These are phyloP conservation scores for Exophiala sideris DNA, from an alignment of 2,329 filamentous ascomycete genomes.

Conservation along the genomic window DNA sequence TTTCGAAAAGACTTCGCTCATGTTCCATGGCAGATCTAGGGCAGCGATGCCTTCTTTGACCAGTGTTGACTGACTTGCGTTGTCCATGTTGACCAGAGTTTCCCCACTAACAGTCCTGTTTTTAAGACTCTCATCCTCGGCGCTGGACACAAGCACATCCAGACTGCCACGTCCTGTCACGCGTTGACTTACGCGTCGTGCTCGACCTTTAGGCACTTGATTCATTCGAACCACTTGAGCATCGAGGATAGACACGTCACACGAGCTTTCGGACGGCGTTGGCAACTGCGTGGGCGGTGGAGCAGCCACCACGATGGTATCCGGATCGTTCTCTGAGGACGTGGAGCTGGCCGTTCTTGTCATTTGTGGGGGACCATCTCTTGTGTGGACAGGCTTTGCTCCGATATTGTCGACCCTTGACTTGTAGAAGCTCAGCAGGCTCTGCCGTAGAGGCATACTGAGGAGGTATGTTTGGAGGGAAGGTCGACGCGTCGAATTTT, in stretches of 20 bases:
- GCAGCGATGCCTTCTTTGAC: conserved; percentile 41
- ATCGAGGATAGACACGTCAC: conserved; percentile 29
- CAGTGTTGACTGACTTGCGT: conserved; percentile 34
- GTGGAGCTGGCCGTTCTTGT: conserved; percentile 30
- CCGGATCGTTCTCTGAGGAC: conserved; percentile 17
- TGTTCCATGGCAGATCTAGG: conserved; percentile 36
- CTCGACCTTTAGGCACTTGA: conserved; percentile 20
- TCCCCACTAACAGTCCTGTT: conserved; percentile 32
- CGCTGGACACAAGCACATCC: conserved; percentile 31
- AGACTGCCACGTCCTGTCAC: conserved; percentile 9
- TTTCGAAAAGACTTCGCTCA: conserved; percentile 23
- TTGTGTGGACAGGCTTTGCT: background rate
- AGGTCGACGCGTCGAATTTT: conserved; percentile 15
- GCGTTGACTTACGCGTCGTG: conserved; percentile 25
- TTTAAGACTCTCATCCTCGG: conserved; percentile 28
- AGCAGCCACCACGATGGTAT: conserved; percentile 21
- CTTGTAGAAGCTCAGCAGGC: conserved; percentile 26
- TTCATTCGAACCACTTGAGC: conserved; percentile 21
- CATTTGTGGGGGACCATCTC: conserved; percentile 6
- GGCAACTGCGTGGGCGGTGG: conserved; percentile 24
- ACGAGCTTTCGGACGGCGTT: conserved; percentile 31
- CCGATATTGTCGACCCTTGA: conserved; percentile 1
- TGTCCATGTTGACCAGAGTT: conserved; percentile 43
- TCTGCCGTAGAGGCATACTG: conserved; percentile 28
- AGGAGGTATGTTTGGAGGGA: background rate